phyloP scores from a whole-genome alignment of 257 asterid species.

The Scutellaria barbata region DNA sequence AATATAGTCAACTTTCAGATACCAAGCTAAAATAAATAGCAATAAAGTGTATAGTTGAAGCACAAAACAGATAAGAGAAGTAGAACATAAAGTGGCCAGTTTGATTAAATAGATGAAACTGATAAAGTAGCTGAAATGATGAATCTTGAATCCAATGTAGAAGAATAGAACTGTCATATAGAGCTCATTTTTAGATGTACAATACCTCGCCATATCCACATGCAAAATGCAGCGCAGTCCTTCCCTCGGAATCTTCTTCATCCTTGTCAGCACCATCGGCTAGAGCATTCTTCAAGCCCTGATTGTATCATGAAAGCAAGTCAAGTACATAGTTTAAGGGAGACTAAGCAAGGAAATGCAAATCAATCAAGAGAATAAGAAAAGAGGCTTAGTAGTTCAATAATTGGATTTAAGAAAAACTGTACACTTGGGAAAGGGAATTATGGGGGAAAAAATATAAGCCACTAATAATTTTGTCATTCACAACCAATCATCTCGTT shows the following conservation, averaged over 20 bases:
- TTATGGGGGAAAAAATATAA: not conserved
- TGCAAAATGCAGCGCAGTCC: constrained; percentile 99
- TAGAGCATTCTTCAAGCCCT: constrained; percentile 87
- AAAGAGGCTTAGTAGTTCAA: not conserved
- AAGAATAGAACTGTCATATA: not conserved
- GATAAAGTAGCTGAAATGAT: not conserved
- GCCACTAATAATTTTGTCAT: not conserved
- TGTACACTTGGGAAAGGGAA: constrained; percentile 3
- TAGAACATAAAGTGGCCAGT: not conserved
- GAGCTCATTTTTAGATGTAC: not conserved
- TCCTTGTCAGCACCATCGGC: constrained; percentile 92
- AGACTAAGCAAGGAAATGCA: not conserved
- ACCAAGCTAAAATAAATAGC: constrained; percentile 6
- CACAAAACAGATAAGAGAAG: not conserved
- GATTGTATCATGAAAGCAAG: constrained; percentile 29
- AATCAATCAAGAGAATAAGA: not conserved
- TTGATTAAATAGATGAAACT: not conserved
- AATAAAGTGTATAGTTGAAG: not conserved
- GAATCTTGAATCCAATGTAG: not conserved
- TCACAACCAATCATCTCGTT: not conserved
- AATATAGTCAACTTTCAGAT: constrained; percentile 16
- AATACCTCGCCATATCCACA: constrained; percentile 99
- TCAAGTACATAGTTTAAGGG: no score
- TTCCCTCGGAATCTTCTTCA: constrained; percentile 98
- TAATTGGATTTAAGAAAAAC: constrained; percentile 13